A percentile compares a stretch with the other conserved stretches of the same genome.
These are phyloP conservation scores for Starmerella kuoi DNA, from an alignment of 805 yeast genomes.

Conservation along the genomic window DNA sequence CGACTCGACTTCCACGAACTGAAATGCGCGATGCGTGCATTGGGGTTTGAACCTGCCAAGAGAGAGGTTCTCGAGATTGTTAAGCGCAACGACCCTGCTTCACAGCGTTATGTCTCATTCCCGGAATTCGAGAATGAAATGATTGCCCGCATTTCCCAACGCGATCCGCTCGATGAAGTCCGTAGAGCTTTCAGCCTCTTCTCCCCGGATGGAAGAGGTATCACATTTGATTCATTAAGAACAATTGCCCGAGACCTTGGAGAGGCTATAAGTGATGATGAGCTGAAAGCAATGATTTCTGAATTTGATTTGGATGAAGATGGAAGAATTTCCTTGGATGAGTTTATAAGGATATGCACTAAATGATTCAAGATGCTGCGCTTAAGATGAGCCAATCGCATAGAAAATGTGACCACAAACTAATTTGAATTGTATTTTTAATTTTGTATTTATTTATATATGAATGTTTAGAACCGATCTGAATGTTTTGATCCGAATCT, in stretches of 20 bases:
- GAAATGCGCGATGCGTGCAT: constrained; percentile 85
- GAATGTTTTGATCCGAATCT: too few species aligned
- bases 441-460: too few species aligned
- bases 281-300: constrained; percentile 89
- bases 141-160: constrained; percentile 66
- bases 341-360: constrained; percentile 26
- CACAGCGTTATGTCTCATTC: constrained; percentile 40
- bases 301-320: constrained; percentile 94
- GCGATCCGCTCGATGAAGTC: constrained; percentile 91
- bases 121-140: constrained; percentile 70
- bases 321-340: constrained; percentile 51
- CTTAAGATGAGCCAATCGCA: too few species aligned
- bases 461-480: too few species aligned
- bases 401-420: not conserved
- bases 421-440: not conserved
- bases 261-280: constrained; percentile 84
- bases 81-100: constrained; percentile 56
- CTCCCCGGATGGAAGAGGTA: constrained; percentile 83
- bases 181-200: constrained; percentile 88
- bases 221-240: constrained; percentile 66
- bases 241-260: constrained; percentile 88
- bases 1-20: constrained; percentile 82
- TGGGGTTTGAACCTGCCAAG: constrained; percentile 80
- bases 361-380: constrained; percentile 2
- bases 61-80: constrained; percentile 68